Conservation (phyloP, 345 rosid species). For the Pistacia vera region DNA sequence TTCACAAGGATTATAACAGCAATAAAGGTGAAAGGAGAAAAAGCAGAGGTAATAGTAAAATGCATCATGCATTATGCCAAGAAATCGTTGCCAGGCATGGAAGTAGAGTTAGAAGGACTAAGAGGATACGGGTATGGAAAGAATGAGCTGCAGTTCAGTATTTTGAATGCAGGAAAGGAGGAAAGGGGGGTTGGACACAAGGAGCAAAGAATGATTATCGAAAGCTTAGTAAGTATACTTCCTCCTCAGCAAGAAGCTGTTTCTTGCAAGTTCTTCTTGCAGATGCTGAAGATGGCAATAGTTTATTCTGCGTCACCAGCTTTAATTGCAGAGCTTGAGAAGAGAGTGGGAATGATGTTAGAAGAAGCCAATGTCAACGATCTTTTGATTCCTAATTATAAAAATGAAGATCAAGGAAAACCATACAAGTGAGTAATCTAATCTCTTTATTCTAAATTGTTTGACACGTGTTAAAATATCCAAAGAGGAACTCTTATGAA, state of each 20-base stretch:
- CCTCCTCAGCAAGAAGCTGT: conserved; percentile 65
- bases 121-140: conserved; percentile 60
- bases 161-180: conserved; percentile 39
- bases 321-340: conserved; percentile 77
- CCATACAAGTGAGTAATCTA: conserved; percentile 45
- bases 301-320: conserved; percentile 75
- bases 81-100: conserved; percentile 53
- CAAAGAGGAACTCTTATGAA: conserved; percentile 4
- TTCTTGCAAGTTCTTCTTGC: conserved; percentile 70
- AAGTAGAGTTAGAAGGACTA: conserved; percentile 59
- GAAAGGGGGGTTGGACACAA: conserved; percentile 41
- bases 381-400: conserved; percentile 75
- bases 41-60: conserved; percentile 57
- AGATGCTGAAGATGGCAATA: conserved; percentile 70
- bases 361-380: conserved; percentile 72
- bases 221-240: conserved; percentile 70
- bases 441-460: conserved; percentile 15
- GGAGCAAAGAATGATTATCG: conserved; percentile 55
- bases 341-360: conserved; percentile 58
- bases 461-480: conserved; percentile 7
- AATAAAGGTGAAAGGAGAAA: conserved; percentile 54
- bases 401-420: conserved; percentile 51
- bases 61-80: conserved; percentile 66
- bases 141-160: conserved; percentile 61
- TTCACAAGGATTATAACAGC: conserved; percentile 74